These are phyloP conservation scores for Fraxinus albicans DNA, from an alignment of 305 asterid genomes.

Conservation along the genomic window DNA sequence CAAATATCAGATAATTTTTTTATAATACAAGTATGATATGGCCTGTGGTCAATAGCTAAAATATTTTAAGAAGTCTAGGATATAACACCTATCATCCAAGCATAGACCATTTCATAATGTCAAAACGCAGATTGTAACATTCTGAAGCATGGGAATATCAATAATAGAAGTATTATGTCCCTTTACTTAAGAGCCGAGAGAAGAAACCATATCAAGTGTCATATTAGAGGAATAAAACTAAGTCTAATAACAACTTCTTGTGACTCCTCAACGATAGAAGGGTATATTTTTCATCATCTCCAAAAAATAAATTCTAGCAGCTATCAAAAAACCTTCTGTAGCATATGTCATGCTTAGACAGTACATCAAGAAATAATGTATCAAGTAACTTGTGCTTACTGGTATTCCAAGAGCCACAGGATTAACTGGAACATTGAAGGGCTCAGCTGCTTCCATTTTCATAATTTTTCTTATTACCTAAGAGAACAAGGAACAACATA, in stretches of 20 bases:
- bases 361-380: neutral
- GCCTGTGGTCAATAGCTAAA: neutral
- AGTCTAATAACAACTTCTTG: neutral
- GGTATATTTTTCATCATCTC: neutral
- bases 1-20: neutral
- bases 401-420: slow-evolving; percentile 72
- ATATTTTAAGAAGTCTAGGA: neutral
- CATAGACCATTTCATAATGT: neutral
- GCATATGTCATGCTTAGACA: neutral
- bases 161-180: neutral
- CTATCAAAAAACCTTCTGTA: neutral
- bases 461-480: slow-evolving; percentile 79
- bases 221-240: neutral
- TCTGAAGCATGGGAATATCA: neutral
- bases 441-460: slow-evolving; percentile 81
- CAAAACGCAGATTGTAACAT: neutral
- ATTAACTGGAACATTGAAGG: slow-evolving; percentile 63
- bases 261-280: neutral
- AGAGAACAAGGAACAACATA: slow-evolving; percentile 15
- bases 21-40: neutral
- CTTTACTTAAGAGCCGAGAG: neutral
- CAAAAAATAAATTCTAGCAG: neutral
- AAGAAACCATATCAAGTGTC: neutral
- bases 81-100: neutral
- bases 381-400: slow-evolving; percentile 31